Conservation (phyloP, 208 protist species). For the Naegleria lovaniensis region DNA sequence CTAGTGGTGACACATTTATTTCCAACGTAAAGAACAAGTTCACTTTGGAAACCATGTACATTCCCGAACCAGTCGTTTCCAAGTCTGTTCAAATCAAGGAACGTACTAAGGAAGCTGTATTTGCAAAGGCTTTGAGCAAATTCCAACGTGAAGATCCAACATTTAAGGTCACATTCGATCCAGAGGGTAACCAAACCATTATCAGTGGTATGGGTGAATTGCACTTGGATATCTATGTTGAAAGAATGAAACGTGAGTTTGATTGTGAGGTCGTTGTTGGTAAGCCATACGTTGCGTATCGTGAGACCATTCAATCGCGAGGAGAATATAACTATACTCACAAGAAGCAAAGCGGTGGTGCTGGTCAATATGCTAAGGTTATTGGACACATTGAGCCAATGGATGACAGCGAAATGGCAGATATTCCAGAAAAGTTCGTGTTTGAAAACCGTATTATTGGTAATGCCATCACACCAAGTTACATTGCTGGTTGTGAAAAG, state of each 20-base stretch:
- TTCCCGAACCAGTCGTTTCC: conserved; percentile 96
- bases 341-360: conserved; percentile 97
- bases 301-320: conserved; percentile 66
- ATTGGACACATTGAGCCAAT: conserved; percentile 84
- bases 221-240: conserved; percentile 91
- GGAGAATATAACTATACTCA: conserved; percentile 92
- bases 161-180: conserved; percentile 82
- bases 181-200: conserved; percentile 84
- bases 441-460: conserved; percentile 88
- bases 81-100: conserved; percentile 80
- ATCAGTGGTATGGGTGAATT: conserved; percentile 93
- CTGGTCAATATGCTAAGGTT: conserved; percentile 93
- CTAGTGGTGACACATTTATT: conserved; percentile 91
- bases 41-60: conserved; percentile 89
- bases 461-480: conserved; percentile 62
- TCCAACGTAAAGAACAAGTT: conserved; percentile 57
- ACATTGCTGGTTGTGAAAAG: conserved; percentile 65
- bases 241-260: conserved; percentile 89
- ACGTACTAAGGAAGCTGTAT: conserved; percentile 74
- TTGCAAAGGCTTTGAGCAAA: conserved; percentile 76
- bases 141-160: conserved; percentile 95
- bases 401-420: conserved; percentile 82
- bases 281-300: conserved; percentile 78
- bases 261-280: conserved; percentile 75
- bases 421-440: conserved; percentile 68